Evolutionary conservation across 2,329 filamentous ascomycete species (phyloP).

Genomic region (Colletotrichum destructivum): DNA sequence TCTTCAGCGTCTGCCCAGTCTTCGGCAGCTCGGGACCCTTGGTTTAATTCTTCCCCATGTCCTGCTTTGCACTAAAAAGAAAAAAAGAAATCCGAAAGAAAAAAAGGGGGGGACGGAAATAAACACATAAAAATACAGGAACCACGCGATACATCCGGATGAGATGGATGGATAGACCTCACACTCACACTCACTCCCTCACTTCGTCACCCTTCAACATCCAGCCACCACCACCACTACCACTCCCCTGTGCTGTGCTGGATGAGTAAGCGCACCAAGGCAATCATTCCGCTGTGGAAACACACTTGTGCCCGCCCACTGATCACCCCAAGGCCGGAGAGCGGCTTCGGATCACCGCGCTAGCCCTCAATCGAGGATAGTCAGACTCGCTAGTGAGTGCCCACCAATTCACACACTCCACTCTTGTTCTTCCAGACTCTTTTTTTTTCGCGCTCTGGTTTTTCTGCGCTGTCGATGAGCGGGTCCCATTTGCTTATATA

Average conservation of each 20-base stretch:
- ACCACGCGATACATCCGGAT: not conserved
- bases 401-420: not conserved
- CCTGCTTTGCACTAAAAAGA: not conserved
- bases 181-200: not conserved
- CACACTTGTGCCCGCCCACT: not conserved
- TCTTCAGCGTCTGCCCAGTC: slow-evolving; percentile 11
- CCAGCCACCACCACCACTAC: not conserved
- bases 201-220: not conserved
- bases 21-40: slow-evolving; percentile 31
- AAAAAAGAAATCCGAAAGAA: not conserved
- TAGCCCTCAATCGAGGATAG: not conserved
- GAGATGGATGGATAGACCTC: not conserved
- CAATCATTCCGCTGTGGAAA: slow-evolving; percentile 11
- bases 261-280: slow-evolving; percentile 8
- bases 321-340: slow-evolving; percentile 16
- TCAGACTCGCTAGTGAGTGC: not conserved
- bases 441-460: not conserved
- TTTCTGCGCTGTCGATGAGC: not conserved
- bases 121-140: not conserved
- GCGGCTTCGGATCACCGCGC: slow-evolving; percentile 19
- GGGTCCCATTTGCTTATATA: not conserved
- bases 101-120: not conserved
- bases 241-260: not conserved
- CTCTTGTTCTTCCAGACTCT: slow-evolving; percentile 28
- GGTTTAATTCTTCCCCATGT: not conserved